Conservation (phyloP, 2,329 filamentous ascomycete species). For the Botryotinia calthae region DNA sequence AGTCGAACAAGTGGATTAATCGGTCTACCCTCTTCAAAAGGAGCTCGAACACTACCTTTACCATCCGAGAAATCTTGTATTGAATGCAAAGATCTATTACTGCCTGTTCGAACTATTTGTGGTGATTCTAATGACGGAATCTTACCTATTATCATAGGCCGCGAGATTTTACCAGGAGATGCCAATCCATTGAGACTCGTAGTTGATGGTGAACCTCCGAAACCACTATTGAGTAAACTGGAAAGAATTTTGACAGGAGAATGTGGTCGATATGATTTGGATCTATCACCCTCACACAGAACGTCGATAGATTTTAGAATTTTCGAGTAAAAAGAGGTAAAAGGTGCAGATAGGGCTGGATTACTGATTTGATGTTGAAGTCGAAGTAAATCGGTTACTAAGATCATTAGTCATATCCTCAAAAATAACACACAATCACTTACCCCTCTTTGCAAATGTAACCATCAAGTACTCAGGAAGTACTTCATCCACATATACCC, state of each 20-base stretch:
- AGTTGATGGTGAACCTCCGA: slow-evolving; percentile 43
- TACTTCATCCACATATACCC: slow-evolving; percentile 71
- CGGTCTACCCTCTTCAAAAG: slow-evolving; percentile 51
- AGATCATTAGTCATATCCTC: slow-evolving; percentile 38
- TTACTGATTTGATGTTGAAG: slow-evolving; percentile 68
- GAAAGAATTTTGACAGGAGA: slow-evolving; percentile 91
- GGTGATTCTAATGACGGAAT: slow-evolving; percentile 43
- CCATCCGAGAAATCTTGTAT: slow-evolving; percentile 33
- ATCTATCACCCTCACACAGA: slow-evolving; percentile 60
- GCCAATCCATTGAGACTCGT: slow-evolving; percentile 38
- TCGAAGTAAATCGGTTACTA: slow-evolving; percentile 71
- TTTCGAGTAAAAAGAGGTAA: slow-evolving; percentile 77
- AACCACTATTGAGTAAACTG: slow-evolving; percentile 67
- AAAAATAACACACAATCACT: slow-evolving; percentile 36
- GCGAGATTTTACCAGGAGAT: slow-evolving; percentile 31
- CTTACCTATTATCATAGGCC: slow-evolving; percentile 41
- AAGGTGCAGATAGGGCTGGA: slow-evolving; percentile 58
- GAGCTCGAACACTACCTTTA: slow-evolving; percentile 40
- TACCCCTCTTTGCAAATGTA: slow-evolving; percentile 71
- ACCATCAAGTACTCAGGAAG: slow-evolving; percentile 70
- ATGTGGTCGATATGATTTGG: slow-evolving; percentile 68
- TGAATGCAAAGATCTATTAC: slow-evolving; percentile 35
- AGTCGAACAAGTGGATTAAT: slow-evolving; percentile 69
- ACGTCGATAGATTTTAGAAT: slow-evolving; percentile 69
- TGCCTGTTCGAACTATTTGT: slow-evolving; percentile 32